Evolutionary conservation across 179 eudicot species (phyloP), one percentile per base, ranked within the genome.

Genomic region (Corrigiola litoralis): DNA sequence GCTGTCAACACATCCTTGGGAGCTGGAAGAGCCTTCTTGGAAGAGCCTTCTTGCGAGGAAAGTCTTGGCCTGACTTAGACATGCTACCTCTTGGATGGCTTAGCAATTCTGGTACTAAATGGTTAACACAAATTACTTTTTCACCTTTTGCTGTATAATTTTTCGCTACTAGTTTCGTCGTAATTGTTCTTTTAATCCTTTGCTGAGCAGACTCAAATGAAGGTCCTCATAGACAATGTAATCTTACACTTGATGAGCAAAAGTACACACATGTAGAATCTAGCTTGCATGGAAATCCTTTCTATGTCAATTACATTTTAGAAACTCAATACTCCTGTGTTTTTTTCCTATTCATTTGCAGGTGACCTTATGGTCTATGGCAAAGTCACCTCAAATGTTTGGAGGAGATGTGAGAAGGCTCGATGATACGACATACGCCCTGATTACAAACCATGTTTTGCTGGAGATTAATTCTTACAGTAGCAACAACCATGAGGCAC

Each of bases 41-140:
- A 88, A 70, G 89, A 96, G 20, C 87, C 89, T 21, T 81, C 46
- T 79, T 86, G 75, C 61, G 47, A 38, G 96, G 97, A 37, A 79
- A 73, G 29, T 89, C 97, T 18, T 92, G 97, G 97, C 97, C 97
- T 6, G 97, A 92, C 70, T 76, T 81, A 50, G 97, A 92, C 82
- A 92, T 92, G 97, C 84, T 92, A 32, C 97, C 97, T 10, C 73
- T 91, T 20, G 97, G 97, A 65, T 86, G 94, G 96, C 91, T 92
- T 32, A 88, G 90, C 61, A 79, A 79, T 55, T 75, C 81, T 62
- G 95, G 97, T 87, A 61, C n/a, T n/a, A n/a, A n/a, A n/a, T n/a
- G n/a, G n/a, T n/a, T n/a, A n/a, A n/a, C n/a, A n/a, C n/a, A n/a
- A n/a, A n/a, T n/a, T n/a, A n/a, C n/a, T n/a, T n/a, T n/a, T n/a